Base-by-base conservation (phyloP, 768 basidiomycete species). In the Phylloporus arenicola region DNA sequence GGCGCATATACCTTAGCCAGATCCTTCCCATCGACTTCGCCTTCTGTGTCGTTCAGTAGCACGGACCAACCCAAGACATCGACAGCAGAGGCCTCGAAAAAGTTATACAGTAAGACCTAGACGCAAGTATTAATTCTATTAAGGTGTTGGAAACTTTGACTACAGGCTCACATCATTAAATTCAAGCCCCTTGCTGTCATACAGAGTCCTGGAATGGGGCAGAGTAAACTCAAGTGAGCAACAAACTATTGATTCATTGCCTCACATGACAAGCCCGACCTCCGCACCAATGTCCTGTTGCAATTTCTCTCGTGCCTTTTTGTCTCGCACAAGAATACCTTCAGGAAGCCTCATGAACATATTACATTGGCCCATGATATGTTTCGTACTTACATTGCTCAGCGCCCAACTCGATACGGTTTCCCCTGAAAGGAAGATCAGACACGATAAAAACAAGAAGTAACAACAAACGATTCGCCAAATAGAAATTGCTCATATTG, bases 311-410 rank as follows among this genome's bases (percentile, higher is more conserved):
- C 71, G 66, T 2, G 83, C 81, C 7, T 61, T 63, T 0, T 84
- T 75, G 47, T 86, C 71, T 6, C 86, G 82, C 7, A 88, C 86
- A 3, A 88, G 68, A 29, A 88, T 84, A 52, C 83, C 86, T 88
- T 39, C 3, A 3, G 22, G 16, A 8, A 22, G 3, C 8, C 24
- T 25, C 33, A 17, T 33, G 19, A 48, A 6, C 6, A 10, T 10
- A 25, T 8, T 0, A 14, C 0, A 39, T 6, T 0, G 16, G 11
- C 6, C 22, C 19, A 1, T 6, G 8, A 25, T 11, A 20, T 17
- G 38, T 14, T 27, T 13, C 0, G 37, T n/a, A 51, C 71, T 46
- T 48, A 85, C 85, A 86, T 68, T 86, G 85, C 12, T 80, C 67
- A 0, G 83, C 80, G 0, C 84, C 85, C 12, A 85, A 80, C 55